Base-by-base conservation (phyloP, 2,329 filamentous ascomycete species). In the Botrytis elliptica region DNA sequence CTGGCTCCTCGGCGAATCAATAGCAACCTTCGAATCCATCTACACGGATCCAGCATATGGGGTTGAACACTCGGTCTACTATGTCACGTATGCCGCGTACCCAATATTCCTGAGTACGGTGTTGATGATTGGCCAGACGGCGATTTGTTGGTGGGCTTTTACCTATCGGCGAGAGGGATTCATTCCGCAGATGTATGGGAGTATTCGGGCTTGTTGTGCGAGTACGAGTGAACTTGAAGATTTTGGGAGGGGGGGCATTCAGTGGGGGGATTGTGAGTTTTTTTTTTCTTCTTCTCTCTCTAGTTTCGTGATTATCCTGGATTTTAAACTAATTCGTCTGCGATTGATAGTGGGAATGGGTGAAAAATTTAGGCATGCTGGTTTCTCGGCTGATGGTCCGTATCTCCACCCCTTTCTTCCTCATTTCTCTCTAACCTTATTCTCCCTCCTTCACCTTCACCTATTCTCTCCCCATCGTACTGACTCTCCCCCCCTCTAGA, bases 161-260 rank as follows among this genome's bases (percentile, higher is more conserved):
- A 77, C 75, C 1, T 77, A 74, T 63, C 71, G 71, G 7, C 71
- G 75, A 25, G 77, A 77, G 46, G 76, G 77, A 0, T 78, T 78
- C 25, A 76, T 76, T 22, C 77, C 76, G 1, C 75, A 77, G 36
- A 78, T 78, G 76, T 78, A 73, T 68, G 77, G 76, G 0, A 76
- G 75, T 16, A 77, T 77, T 18, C 73, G 77, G 38, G 52, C 76
- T 22, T 74, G 72, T n/a, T 77, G 76, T 72, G 76, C 75, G 7
- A 75, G 72, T 25, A 78, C 76, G 5, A 73, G 72, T 16, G 74
- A 77, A 33, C 74, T 78, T 38, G 72, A 62, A 6, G 73, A 76
- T 59, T 78, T 77, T 52, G 72, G 65, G 25, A 14, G 55, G 1
- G 44, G 69, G 5, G 76, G 76, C 1, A 75, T 78, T 57, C 42